Base-by-base conservation (phyloP, 768 basidiomycete genomes). In the Mycena maculata region DNA sequence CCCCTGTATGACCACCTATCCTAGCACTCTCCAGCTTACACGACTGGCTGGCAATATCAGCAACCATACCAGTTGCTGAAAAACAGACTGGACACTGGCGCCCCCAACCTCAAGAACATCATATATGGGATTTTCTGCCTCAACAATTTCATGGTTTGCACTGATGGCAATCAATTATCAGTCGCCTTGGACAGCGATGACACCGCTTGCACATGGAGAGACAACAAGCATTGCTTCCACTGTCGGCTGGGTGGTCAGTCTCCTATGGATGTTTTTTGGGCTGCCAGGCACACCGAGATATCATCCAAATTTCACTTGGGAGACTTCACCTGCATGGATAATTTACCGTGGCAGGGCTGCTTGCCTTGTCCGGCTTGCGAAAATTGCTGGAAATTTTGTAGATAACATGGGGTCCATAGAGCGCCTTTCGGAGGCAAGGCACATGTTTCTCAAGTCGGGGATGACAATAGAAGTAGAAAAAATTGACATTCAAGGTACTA, bases 301-400 rank as follows among this genome's bases (percentile, higher is more conserved):
- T 15, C 60, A 2, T 63, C 27, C 61, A 33, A 23, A 18, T 61
- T 8, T 39, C 52, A 23, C 52, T 63, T n/a, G 30, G 44, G 39
- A 23, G 53, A 55, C 25, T 63, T 63, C 39, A 63, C 52, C 12
- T 36, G 45, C 10, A 63, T 63, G 53, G 44, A 47, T 28, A 63
- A n/a, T 63, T 47, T 27, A 45, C 27, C 41, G 28, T 6, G 53
- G 61, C 3, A 55, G 25, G 20, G 61, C 30, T 1, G 22, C 42
- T 33, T 42, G 61, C 22, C 22, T 63, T 5, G 5, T 20, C 15
- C 12, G 61, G 7, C 42, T 60, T 5, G 59, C 22, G n/a, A 36
- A 50, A 6, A 60, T 47, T n/a, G 47, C 36, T 13, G 11, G 30
- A 20, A 48, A 12, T 25, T 18, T 9, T 12, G 48, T 47, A 18